phyloP scores from a whole-genome alignment of 2,329 filamentous ascomycete species.

The Microsporum canis region DNA sequence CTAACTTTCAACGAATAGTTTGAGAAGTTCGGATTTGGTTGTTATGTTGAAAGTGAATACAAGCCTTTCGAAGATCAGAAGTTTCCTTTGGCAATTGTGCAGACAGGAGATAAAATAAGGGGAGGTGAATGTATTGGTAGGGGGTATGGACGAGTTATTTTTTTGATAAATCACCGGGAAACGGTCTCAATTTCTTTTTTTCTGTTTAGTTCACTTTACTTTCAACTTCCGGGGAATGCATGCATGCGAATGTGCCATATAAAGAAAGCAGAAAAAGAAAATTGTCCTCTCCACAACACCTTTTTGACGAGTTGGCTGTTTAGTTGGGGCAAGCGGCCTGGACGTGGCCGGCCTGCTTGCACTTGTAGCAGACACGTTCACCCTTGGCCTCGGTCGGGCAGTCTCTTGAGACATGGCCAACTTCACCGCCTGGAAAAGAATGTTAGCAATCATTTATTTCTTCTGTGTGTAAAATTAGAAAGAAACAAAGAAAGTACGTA shows the following conservation, averaged over 20 bases:
- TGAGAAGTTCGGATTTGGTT: neutral
- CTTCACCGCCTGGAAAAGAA: slow-evolving; percentile 52
- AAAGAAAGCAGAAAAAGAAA: neutral
- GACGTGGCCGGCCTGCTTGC: slow-evolving; percentile 74
- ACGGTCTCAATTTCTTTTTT: slow-evolving; percentile 3
- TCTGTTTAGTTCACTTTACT: neutral
- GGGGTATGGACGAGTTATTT: neutral
- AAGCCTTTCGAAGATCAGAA: neutral
- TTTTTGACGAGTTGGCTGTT: slow-evolving; percentile 14
- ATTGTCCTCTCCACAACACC: neutral
- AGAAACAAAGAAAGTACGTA: slow-evolving; percentile 28
- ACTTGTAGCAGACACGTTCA: slow-evolving; percentile 99
- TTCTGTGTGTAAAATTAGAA: slow-evolving; percentile 4
- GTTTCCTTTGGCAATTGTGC: neutral
- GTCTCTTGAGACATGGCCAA: slow-evolving; percentile 89
- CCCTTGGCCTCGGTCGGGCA: slow-evolving; percentile 83
- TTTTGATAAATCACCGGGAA: neutral
- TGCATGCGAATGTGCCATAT: slow-evolving; percentile 1
- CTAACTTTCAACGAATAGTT: neutral
- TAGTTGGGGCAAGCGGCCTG: slow-evolving; percentile 89
- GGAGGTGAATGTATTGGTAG: neutral
- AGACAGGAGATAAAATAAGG: neutral
- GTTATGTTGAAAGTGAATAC: too few species aligned
- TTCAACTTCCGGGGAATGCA: neutral
- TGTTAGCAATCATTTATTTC: slow-evolving; percentile 8